Evolutionary conservation across 345 rosid genomes (phyloP), one percentile per base, ranked within the genome.

Genomic region (Gossypium thurberi): DNA sequence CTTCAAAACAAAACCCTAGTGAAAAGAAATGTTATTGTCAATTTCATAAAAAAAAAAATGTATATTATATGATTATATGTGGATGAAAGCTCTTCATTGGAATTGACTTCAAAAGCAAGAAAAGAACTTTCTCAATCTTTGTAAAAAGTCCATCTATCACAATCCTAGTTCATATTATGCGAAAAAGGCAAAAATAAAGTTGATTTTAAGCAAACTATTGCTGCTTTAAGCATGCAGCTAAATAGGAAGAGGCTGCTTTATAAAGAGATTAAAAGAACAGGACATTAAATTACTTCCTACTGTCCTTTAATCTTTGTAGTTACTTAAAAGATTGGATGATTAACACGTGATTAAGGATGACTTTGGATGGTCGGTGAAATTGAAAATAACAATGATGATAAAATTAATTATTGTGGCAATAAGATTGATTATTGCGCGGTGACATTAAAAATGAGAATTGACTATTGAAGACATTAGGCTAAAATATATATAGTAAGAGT

Each of bases 1-100:
- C 68, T 63, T 63, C 68, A 40, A n/a, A 33, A 33, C 1, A 17
- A 28, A 61, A 61, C 65, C 65, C 65, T 61, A 28, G 43, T 33
- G 65, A 20, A 11, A 21, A 33, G 40, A 4, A 33, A 33, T 33
- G 7, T 33, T 33, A 33, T 6, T 33, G 40, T 33, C 6, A 33
- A 33, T 4, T 5, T 33, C 40, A 5, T 33, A 33, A 33, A 33
- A 3, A 4, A 4, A 33, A 33, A 33, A 5, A 33, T 33, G 1
- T 33, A 33, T 33, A 33, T 33, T 33, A 33, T 33, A 33, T 33
- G 40, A 25, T 21, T 28, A 33, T 60, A 0, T 60, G 33, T 14
- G 7, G 7, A 60, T 26, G 20, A 61, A 61, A 28, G 17, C 44
- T 33, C 21, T 61, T 62, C 47, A 37, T 7, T 10, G 3, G 12